Percentiles rank a stretch among this genome's conserved stretches.
These are phyloP conservation scores for Leersia perrieri DNA, from an alignment of 176 grass and related monocot genomes.

Conservation along the genomic window DNA sequence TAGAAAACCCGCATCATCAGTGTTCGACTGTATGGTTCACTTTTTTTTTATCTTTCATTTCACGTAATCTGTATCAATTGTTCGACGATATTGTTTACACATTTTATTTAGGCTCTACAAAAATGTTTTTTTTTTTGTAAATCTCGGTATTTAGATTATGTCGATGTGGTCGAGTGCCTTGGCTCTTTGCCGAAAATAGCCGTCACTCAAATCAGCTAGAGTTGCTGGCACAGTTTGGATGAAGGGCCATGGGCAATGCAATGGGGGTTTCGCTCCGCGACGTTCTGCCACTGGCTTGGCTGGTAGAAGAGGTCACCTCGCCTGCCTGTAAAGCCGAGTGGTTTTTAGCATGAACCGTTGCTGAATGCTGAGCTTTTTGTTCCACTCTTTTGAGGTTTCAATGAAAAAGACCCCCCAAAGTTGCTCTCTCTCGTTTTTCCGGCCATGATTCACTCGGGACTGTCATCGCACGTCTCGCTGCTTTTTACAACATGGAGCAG, in stretches of 20 bases:
- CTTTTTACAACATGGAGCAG: neutral
- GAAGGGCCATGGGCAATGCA: too few relatives aligned
- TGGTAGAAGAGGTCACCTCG: neutral
- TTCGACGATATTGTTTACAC: too few relatives aligned
- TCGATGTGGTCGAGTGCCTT: neutral
- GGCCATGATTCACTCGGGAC: conserved; percentile 15
- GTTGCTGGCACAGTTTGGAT: neutral
- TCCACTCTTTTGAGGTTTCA: neutral
- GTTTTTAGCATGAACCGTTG: neutral
- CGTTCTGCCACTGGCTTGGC: neutral
- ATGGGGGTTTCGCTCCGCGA: neutral
- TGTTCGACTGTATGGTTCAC: too few relatives aligned
- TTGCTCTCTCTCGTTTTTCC: neutral
- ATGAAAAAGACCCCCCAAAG: neutral
- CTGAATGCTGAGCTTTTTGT: neutral
- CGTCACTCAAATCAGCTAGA: neutral
- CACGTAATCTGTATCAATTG: too few relatives aligned
- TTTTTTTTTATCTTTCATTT: too few relatives aligned
- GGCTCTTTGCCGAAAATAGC: neutral
- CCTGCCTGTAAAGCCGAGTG: neutral
- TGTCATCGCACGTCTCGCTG: neutral
- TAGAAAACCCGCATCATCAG: too few relatives aligned
- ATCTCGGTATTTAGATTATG: too few relatives aligned
- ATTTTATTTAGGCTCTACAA: too few relatives aligned
- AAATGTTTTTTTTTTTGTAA: too few relatives aligned